phyloP scores from a whole-genome alignment of 2,329 filamentous ascomycete genomes.

The Didymella lethalis region DNA sequence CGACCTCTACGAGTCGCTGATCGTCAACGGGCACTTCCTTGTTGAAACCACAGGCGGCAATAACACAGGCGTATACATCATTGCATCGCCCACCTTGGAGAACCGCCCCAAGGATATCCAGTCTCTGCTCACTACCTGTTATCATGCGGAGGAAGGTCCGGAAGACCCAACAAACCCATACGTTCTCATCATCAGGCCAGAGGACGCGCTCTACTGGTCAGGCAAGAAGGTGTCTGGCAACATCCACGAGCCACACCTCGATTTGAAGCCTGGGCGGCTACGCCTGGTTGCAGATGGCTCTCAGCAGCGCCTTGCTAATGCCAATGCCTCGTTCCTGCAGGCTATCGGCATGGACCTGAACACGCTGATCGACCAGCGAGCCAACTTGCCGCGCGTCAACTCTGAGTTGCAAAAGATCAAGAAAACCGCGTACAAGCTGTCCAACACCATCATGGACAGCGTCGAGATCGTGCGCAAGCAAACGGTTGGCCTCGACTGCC shows the following conservation, averaged over 20 bases:
- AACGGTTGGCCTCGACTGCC: conserved; percentile 82
- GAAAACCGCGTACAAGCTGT: conserved; percentile 93
- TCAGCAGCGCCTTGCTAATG: conserved; percentile 76
- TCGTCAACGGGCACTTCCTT: conserved; percentile 85
- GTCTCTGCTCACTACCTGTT: conserved; percentile 81
- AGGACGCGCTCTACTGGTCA: conserved; percentile 80
- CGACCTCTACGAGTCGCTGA: conserved; percentile 80
- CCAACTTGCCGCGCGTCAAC: conserved; percentile 92
- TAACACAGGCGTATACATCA: conserved; percentile 75
- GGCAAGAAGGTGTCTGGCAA: conserved; percentile 76
- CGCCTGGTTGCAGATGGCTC: conserved; percentile 90
- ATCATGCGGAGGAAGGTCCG: conserved; percentile 70
- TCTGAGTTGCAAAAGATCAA: conserved; percentile 91
- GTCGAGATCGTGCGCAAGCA: conserved; percentile 92
- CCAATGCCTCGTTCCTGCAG: conserved; percentile 79
- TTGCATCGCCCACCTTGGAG: conserved; percentile 82
- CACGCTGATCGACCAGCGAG: conserved; percentile 88
- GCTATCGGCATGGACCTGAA: conserved; percentile 85
- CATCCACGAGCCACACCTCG: conserved; percentile 79
- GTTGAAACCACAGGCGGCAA: conserved; percentile 76
- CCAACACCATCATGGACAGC: conserved; percentile 98
- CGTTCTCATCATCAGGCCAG: conserved; percentile 82
- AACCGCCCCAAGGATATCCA: conserved; percentile 82
- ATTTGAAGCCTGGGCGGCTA: conserved; percentile 85
- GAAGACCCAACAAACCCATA: conserved; percentile 85